phyloP scores from a whole-genome alignment of 1,139 yeast species.

The Saccharomyces hybrid region DNA sequence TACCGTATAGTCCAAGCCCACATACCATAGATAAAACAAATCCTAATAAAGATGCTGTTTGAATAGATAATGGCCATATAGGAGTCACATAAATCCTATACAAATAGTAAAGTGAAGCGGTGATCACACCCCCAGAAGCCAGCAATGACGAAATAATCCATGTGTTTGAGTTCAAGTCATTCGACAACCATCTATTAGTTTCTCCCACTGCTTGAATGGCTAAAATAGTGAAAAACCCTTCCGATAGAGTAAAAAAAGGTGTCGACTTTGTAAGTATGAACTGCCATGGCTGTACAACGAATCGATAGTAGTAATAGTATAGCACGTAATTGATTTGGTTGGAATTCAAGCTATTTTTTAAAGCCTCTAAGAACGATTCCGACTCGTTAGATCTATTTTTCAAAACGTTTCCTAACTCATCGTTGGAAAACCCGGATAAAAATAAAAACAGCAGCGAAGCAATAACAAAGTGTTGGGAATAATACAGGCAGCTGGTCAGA shows the following conservation, averaged over 20 bases:
- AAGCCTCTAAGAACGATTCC: not conserved
- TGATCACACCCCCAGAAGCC: slow-evolving; percentile 65
- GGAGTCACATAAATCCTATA: slow-evolving; percentile 80
- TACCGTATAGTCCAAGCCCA: slow-evolving; percentile 75
- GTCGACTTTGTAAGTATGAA: slow-evolving; percentile 68
- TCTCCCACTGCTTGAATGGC: slow-evolving; percentile 89
- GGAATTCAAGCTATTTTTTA: slow-evolving; percentile 1
- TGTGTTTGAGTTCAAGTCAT: slow-evolving; percentile 39
- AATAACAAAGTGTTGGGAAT: slow-evolving; percentile 70
- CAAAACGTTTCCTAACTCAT: slow-evolving; percentile 17
- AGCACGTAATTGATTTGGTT: slow-evolving; percentile 5
- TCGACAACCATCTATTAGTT: slow-evolving; percentile 58
- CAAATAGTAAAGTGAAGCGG: slow-evolving; percentile 69
- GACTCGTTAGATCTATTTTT: slow-evolving; percentile 11
- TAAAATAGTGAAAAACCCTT: slow-evolving; percentile 85
- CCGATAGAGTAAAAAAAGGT: slow-evolving; percentile 78
- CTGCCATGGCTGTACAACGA: slow-evolving; percentile 56
- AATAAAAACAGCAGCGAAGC: slow-evolving; percentile 65
- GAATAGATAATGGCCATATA: slow-evolving; percentile 50
- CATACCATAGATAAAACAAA: slow-evolving; percentile 70
- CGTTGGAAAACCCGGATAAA: slow-evolving; percentile 45
- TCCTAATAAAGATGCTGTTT: slow-evolving; percentile 78
- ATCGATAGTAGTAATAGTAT: slow-evolving; percentile 32
- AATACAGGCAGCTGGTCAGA: slow-evolving; percentile 42
- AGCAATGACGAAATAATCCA: slow-evolving; percentile 76